These are phyloP conservation scores for Actinidia arguta DNA, from an alignment of 179 eudicot species.

Conservation along the genomic window DNA sequence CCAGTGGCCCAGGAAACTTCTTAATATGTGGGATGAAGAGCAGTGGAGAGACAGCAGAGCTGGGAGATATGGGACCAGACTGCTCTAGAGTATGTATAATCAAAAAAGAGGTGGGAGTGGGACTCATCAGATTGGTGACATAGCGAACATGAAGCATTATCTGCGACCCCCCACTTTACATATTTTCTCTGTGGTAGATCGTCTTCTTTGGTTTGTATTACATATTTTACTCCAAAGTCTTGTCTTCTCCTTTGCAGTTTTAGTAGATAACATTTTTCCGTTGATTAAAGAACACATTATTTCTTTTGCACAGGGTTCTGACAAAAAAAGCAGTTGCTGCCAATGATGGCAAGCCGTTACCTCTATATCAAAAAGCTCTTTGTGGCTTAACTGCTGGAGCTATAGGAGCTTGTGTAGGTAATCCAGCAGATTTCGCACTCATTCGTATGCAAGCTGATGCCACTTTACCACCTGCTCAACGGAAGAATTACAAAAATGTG, in stretches of 20 bases:
- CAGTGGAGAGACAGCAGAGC: too few relatives aligned
- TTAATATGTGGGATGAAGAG: too few relatives aligned
- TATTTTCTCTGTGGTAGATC: neutral
- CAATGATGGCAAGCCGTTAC: constrained; percentile 91
- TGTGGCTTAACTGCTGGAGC: constrained; percentile 98
- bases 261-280: neutral
- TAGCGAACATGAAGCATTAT: too few relatives aligned
- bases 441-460: constrained; percentile 99
- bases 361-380: constrained; percentile 86
- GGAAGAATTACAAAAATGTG: constrained; percentile 82
- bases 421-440: constrained; percentile 95
- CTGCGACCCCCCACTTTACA: too few relatives aligned
- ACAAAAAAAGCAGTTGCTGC: constrained; percentile 82
- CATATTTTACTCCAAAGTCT: neutral
- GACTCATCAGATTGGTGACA: too few relatives aligned
- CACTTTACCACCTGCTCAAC: constrained; percentile 82
- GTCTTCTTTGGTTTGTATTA: neutral
- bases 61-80: too few relatives aligned
- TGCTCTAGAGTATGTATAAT: too few relatives aligned
- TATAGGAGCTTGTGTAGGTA: constrained; percentile 88
- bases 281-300: neutral
- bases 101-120: too few relatives aligned
- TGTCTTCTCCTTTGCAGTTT: neutral
- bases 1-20: too few relatives aligned
- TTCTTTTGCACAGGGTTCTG: constrained; percentile 48